Evolutionary conservation across 768 basidiomycete species (phyloP).

Genomic region (Sistotremastrum niveocremeum): DNA sequence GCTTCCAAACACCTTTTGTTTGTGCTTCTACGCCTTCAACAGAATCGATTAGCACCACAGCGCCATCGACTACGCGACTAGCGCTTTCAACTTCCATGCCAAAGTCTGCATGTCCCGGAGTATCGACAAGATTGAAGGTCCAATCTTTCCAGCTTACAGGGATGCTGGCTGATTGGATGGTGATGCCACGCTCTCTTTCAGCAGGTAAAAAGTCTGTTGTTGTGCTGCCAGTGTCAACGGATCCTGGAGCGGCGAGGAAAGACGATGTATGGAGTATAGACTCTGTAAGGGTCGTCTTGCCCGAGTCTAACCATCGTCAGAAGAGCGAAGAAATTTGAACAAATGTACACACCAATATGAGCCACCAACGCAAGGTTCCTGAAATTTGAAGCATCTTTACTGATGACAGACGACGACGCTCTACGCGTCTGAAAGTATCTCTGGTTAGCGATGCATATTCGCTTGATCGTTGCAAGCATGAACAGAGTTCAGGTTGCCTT

Average conservation of each 20-base stretch:
- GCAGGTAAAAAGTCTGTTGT: conserved; percentile 84
- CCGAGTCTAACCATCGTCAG: conserved; percentile 45
- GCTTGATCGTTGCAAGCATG: background rate
- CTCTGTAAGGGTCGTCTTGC: conserved; percentile 82
- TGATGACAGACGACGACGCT: background rate
- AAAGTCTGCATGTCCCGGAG: conserved; percentile 87
- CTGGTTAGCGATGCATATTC: background rate
- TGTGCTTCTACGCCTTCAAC: conserved; percentile 89
- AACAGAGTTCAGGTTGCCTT: background rate
- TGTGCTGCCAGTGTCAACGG: conserved; percentile 83
- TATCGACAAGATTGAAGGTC: conserved; percentile 82
- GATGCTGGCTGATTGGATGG: conserved; percentile 85
- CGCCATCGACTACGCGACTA: conserved; percentile 80
- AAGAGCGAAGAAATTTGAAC: conserved; percentile 3
- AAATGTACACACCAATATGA: conserved; percentile 54
- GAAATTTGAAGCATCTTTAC: conserved; percentile 25
- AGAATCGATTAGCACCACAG: conserved; percentile 77
- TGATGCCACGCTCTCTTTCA: conserved; percentile 82
- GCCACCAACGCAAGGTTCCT: conserved; percentile 84
- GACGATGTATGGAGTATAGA: conserved; percentile 68
- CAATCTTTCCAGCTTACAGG: conserved; percentile 77
- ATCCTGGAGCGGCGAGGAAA: conserved; percentile 60
- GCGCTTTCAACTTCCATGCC: conserved; percentile 97
- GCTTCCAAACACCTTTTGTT: conserved; percentile 80
- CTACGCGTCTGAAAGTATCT: too few species aligned